Evolutionary conservation across 805 yeast genomes (phyloP), one percentile per base, ranked within the genome.

Genomic region (Teunomyces cretensis): DNA sequence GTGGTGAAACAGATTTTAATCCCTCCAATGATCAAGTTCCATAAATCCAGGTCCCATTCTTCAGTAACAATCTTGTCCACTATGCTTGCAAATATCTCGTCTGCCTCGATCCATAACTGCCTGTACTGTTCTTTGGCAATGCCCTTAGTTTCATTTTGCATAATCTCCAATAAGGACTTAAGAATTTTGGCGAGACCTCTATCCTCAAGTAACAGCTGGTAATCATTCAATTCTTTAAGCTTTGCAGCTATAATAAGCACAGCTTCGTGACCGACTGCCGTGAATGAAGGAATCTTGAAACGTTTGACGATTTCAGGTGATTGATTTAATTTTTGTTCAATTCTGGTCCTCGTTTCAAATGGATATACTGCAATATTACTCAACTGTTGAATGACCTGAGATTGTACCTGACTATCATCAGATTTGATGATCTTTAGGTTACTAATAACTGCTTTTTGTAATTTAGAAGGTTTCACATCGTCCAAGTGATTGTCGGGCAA

Each of bases 401-500:
- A 71, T 50, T 72, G 75, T 30, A 74, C 68, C 6, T 62, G 40
- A 14, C 44, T 45, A 14, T 73, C 63, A 2, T 66, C 56, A 0
- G 62, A 49, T 26, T 57, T 57, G 14, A 69, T 52, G 13, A 61
- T 45, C 2, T 62, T 57, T 17, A 91, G 57, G 32, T 78, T 78
- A 0, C 67, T 68, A 24, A 88, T 56, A 1, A 88, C 81, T 0
- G 81, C 66, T 1, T 56, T 49, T 57, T 91, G 98, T 35, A 92
- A 65, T 8, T 74, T 71, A 0, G 97, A 79, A 17, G 76, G 78
- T 14, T 63, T 61, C 15, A 19, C 56, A 33, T 71, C 67, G 58
- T 89, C 96, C 3, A 67, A 60, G 28, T 70, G 70, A 50, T 71
- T 72, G 26, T 72, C 79, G 7, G 89, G 86, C 30, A 88, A 68